These are phyloP conservation scores for Colletotrichum sp. DNA, from an alignment of 2,329 filamentous ascomycete genomes.

Conservation along the genomic window DNA sequence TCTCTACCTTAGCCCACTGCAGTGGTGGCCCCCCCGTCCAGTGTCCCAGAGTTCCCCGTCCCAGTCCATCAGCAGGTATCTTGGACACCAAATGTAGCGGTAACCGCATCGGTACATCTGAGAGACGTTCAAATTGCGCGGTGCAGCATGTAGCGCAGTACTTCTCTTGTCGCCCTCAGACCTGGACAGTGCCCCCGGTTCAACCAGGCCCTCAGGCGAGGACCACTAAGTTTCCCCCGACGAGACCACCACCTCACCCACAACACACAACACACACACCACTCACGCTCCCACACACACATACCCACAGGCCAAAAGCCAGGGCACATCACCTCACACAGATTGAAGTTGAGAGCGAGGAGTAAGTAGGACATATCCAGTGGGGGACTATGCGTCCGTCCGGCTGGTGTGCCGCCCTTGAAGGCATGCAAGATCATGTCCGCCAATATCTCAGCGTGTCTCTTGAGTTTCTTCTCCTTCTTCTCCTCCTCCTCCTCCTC, in stretches of 20 bases:
- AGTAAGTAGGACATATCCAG: neutral
- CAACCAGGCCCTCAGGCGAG: neutral
- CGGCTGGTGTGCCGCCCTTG: neutral
- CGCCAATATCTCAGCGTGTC: neutral
- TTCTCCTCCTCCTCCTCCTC: neutral
- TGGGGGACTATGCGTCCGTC: conserved; percentile 35
- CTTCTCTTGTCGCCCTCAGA: neutral
- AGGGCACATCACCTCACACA: conserved; percentile 16
- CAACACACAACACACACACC: neutral
- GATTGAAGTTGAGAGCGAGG: neutral
- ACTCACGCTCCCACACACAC: neutral
- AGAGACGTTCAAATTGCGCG: neutral
- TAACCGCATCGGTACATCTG: neutral
- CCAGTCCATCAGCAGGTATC: neutral
- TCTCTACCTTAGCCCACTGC: neutral
- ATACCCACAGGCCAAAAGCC: conserved; percentile 2
- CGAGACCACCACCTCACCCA: conserved; percentile 3
- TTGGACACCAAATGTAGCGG: neutral
- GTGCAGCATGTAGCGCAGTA: neutral
- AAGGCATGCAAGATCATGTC: neutral
- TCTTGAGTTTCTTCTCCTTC: neutral
- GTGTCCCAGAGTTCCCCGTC: conserved; percentile 12
- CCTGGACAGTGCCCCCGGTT: neutral
- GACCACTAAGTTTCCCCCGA: conserved; percentile 4
- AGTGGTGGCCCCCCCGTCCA: neutral